Conservation (phyloP, 2,329 filamentous ascomycete genomes). For the Tetracladium maxilliforme region DNA sequence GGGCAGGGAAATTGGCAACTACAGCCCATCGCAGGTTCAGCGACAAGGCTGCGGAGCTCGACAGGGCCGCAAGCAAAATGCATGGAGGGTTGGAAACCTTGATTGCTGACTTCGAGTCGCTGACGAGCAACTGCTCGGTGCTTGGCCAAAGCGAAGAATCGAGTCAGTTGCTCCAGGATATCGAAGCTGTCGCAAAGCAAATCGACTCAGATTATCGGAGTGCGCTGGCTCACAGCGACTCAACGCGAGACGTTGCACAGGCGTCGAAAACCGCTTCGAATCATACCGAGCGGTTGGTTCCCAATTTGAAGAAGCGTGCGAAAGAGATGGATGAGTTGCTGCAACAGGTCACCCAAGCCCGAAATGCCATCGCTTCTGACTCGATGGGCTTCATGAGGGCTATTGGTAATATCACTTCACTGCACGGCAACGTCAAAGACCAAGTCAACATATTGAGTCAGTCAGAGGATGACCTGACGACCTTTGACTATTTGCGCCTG, state of each 20-base stretch:
- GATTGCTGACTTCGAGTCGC: too few species aligned
- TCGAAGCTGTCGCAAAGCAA: constrained; percentile 74
- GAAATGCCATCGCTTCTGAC: constrained; percentile 51
- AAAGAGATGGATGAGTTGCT: constrained; percentile 47
- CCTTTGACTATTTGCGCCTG: constrained; percentile 66
- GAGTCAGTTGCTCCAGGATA: constrained; percentile 61
- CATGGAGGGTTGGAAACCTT: constrained; percentile 46
- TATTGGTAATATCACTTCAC: constrained; percentile 66
- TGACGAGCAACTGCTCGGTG: constrained; percentile 38
- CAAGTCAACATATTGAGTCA: constrained; percentile 60
- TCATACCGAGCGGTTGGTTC: constrained; percentile 47
- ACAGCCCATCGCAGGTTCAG: constrained; percentile 44
- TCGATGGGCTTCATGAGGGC: constrained; percentile 65
- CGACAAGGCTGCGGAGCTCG: constrained; percentile 42
- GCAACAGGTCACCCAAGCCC: constrained; percentile 43
- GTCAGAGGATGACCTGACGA: constrained; percentile 60
- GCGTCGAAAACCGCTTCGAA: constrained; percentile 48
- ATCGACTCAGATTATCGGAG: constrained; percentile 76
- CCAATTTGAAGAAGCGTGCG: constrained; percentile 38
- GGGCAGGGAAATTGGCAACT: constrained; percentile 52
- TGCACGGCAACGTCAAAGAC: constrained; percentile 56
- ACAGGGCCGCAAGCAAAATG: too few species aligned
- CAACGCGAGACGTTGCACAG: constrained; percentile 44
- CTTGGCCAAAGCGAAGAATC: constrained; percentile 47
- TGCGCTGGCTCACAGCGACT: constrained; percentile 52